Conservation (phyloP, 2,329 filamentous ascomycete species). For the Xylariaceae sp. region DNA sequence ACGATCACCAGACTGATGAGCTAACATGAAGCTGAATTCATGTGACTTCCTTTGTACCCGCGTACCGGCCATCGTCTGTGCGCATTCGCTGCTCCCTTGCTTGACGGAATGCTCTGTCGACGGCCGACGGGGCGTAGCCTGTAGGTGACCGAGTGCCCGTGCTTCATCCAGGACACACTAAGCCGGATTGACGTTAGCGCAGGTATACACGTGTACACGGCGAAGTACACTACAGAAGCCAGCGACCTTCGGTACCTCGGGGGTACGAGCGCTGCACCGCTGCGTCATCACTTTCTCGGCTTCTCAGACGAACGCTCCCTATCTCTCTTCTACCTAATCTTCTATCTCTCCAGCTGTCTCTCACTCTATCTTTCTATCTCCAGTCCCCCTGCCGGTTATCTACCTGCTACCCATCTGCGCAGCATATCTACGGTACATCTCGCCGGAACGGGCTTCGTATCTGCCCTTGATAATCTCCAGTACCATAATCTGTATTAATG, state of each 20-base stretch:
- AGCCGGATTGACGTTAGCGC: not conserved
- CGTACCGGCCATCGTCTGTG: not conserved
- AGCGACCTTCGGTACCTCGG: not conserved
- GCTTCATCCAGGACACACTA: not conserved
- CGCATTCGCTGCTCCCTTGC: no score
- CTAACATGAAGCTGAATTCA: conserved; percentile 10
- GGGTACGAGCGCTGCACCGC: not conserved
- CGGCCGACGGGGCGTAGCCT: no score
- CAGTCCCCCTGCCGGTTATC: not conserved
- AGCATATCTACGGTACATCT: no score
- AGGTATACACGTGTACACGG: not conserved
- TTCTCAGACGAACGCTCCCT: not conserved
- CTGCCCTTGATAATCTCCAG: not conserved
- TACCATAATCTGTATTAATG: not conserved
- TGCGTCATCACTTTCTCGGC: not conserved
- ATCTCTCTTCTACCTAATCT: not conserved
- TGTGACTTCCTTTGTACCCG: conserved; percentile 7
- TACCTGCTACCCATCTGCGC: no score
- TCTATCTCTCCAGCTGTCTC: not conserved
- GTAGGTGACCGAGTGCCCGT: no score
- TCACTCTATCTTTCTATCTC: not conserved
- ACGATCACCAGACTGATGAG: not conserved
- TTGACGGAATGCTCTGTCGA: no score
- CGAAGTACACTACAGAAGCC: not conserved
- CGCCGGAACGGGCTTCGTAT: not conserved